Conservation (phyloP, 805 yeast genomes). For the Dipodascopsis tothii region DNA sequence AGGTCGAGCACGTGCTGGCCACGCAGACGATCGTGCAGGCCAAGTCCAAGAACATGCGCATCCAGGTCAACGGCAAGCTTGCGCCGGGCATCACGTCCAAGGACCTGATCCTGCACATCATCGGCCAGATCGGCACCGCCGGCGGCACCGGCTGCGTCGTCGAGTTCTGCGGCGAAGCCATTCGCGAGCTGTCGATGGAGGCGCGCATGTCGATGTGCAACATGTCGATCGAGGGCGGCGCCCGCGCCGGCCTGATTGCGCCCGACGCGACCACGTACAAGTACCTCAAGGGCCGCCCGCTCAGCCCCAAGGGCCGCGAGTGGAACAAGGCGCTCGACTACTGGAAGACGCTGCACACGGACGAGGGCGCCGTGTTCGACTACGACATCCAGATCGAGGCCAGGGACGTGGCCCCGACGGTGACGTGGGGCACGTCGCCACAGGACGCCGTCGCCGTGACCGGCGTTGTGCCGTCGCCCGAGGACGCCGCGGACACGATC, state of each 20-base stretch:
- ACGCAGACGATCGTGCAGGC: conserved; percentile 93
- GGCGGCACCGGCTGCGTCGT: conserved; percentile 98
- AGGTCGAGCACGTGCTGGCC: conserved; percentile 97
- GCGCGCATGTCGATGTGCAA: conserved; percentile 99
- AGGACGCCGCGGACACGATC: conserved; percentile 46
- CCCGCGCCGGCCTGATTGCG: conserved; percentile 97
- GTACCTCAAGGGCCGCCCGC: conserved; percentile 86
- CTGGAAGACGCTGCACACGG: conserved; percentile 85
- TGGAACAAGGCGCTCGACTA: conserved; percentile 91
- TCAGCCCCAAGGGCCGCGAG: conserved; percentile 87
- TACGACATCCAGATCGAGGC: conserved; percentile 74
- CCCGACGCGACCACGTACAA: conserved; percentile 87
- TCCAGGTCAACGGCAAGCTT: conserved; percentile 75
- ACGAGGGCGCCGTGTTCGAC: conserved; percentile 86
- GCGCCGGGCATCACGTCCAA: conserved; percentile 89
- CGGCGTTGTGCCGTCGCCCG: conserved; percentile 84
- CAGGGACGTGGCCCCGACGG: conserved; percentile 83
- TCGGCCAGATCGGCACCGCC: conserved; percentile 96
- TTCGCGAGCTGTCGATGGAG: conserved; percentile 84
- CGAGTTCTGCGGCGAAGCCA: conserved; percentile 94
- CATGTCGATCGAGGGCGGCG: conserved; percentile 98
- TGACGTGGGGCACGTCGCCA: conserved; percentile 99
- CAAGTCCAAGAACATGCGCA: conserved; percentile 93
- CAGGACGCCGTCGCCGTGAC: conserved; percentile 96
- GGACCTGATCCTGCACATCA: conserved; percentile 88